These are phyloP conservation scores for Aspergillus vadensis DNA, from an alignment of 2,329 filamentous ascomycete genomes.

Conservation along the genomic window DNA sequence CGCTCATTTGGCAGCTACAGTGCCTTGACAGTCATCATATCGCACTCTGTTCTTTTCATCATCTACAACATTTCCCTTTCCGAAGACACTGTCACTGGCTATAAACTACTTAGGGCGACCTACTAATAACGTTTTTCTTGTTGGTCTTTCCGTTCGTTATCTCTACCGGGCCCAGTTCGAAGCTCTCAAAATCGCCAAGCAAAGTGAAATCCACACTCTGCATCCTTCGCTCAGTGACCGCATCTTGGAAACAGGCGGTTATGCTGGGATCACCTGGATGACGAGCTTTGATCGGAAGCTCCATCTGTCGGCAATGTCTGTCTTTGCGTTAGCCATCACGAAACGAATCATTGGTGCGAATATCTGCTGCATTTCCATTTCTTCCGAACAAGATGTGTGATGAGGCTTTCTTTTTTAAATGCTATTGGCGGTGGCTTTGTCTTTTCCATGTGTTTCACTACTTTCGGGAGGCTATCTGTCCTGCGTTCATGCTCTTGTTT, in stretches of 20 bases:
- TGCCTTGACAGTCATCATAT: slow-evolving; percentile 13
- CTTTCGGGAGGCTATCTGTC: slow-evolving; percentile 29
- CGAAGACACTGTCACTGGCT: slow-evolving; percentile 24
- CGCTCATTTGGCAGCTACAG: slow-evolving; percentile 4
- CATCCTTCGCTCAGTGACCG: background rate
- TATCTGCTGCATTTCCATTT: slow-evolving; percentile 4
- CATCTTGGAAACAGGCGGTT: background rate
- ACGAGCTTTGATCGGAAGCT: background rate
- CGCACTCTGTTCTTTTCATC: slow-evolving; percentile 13
- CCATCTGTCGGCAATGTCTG: background rate
- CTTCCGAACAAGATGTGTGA: background rate
- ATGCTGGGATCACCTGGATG: background rate
- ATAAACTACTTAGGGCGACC: slow-evolving; percentile 42
- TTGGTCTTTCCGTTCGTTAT: background rate
- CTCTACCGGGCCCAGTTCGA: background rate
- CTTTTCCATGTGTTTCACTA: slow-evolving; percentile 15
- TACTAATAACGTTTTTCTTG: slow-evolving; percentile 30
- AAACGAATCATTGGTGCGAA: background rate
- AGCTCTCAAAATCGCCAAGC: background rate
- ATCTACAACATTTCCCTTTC: slow-evolving; percentile 17
- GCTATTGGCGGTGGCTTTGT: slow-evolving; percentile 7
- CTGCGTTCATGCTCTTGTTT: slow-evolving; percentile 19
- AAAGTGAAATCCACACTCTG: background rate
- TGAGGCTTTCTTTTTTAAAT: background rate
- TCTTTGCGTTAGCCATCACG: background rate